Evolutionary conservation across 2,329 filamentous ascomycete species (phyloP).

Genomic region (Neofusicoccum parvum): DNA sequence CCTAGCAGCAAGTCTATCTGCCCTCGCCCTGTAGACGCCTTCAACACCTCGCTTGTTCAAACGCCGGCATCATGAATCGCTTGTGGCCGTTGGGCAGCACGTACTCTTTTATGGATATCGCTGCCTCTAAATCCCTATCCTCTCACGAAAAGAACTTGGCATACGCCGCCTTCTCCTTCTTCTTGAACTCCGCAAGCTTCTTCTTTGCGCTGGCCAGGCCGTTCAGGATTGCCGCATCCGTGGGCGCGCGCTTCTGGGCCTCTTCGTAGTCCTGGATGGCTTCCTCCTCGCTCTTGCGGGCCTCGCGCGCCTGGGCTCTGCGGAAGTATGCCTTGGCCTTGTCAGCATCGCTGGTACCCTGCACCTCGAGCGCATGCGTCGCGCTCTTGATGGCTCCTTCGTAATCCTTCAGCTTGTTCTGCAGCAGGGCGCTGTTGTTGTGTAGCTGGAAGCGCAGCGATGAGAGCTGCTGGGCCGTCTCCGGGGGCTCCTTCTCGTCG

Average conservation of each 20-base stretch:
- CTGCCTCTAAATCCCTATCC: background rate
- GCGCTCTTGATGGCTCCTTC: slow-evolving; percentile 71
- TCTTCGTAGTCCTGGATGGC: slow-evolving; percentile 56
- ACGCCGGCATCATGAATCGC: slow-evolving; percentile 4
- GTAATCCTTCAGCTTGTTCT: slow-evolving; percentile 76
- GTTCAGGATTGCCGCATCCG: slow-evolving; percentile 71
- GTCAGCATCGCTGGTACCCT: slow-evolving; percentile 69
- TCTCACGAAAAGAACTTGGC: slow-evolving; percentile 58
- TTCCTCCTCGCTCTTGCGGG: slow-evolving; percentile 80
- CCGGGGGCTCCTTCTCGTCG: slow-evolving; percentile 60
- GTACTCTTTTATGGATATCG: slow-evolving; percentile 4
- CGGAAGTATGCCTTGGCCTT: slow-evolving; percentile 89
- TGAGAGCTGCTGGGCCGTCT: slow-evolving; percentile 65
- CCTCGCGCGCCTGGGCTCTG: slow-evolving; percentile 73
- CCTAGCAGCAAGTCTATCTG: background rate
- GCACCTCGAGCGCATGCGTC: slow-evolving; percentile 69
- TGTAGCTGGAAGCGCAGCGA: slow-evolving; percentile 82
- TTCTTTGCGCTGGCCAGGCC: slow-evolving; percentile 81
- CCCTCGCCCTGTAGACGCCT: background rate
- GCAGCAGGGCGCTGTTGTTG: slow-evolving; percentile 84
- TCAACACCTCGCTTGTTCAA: slow-evolving; percentile 14
- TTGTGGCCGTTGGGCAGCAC: background rate
- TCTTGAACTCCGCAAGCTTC: slow-evolving; percentile 68
- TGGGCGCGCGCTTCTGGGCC: slow-evolving; percentile 56
- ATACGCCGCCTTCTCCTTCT: slow-evolving; percentile 90